Percentiles rank a stretch among this genome's conserved stretches.
Evolutionary conservation across 2,329 filamentous ascomycete species (phyloP).

Genomic region (Calycina herbarum): DNA sequence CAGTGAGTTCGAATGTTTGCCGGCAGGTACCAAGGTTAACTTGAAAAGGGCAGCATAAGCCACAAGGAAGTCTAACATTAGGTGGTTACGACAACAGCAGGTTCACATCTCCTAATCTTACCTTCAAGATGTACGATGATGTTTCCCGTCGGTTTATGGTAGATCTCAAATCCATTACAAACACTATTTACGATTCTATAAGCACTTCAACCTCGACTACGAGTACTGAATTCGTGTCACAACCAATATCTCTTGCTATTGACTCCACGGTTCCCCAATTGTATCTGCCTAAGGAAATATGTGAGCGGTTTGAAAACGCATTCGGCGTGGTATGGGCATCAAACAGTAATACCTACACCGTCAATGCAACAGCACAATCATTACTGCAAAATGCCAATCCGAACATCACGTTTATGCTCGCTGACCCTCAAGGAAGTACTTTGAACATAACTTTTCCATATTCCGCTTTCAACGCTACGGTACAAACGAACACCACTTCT

Average conservation of each 20-base stretch:
- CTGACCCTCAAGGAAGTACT: neutral
- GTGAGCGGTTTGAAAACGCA: conserved; percentile 39
- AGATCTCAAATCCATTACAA: neutral
- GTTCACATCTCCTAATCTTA: conserved; percentile 39
- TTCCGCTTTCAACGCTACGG: conserved; percentile 40
- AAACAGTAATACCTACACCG: conserved; percentile 39
- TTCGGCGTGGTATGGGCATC: conserved; percentile 41
- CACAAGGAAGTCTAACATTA: conserved; percentile 41
- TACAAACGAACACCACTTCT: conserved; percentile 27
- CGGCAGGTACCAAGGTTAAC: neutral
- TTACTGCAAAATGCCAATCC: conserved; percentile 23
- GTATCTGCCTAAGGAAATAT: conserved; percentile 41
- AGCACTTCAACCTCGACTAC: neutral
- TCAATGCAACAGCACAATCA: conserved; percentile 34
- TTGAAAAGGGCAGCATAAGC: conserved; percentile 30
- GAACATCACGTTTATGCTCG: neutral
- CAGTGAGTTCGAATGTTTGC: conserved; percentile 29
- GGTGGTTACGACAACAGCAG: conserved; percentile 43
- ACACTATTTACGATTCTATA: neutral
- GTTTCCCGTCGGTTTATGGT: conserved; percentile 30
- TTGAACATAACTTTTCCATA: conserved; percentile 40
- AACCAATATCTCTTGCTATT: neutral
- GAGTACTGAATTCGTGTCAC: neutral
- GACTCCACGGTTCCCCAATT: conserved; percentile 39
- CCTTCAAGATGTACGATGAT: conserved; percentile 38